Evolutionary conservation across 2,329 filamentous ascomycete species (phyloP), one percentile per base, ranked within the genome.

Genomic region (Elsinoe arachidis): DNA sequence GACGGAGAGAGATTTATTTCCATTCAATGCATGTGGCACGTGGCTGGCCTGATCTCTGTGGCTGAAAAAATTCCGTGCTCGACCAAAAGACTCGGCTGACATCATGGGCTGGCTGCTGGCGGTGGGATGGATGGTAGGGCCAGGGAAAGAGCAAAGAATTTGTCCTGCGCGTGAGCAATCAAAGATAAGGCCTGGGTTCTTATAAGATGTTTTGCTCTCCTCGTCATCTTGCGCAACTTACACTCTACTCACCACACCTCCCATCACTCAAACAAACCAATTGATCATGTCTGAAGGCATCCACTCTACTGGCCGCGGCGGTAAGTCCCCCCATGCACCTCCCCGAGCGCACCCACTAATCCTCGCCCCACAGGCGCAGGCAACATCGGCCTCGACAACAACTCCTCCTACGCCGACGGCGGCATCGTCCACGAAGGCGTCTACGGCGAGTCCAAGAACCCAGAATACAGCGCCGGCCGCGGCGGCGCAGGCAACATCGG

Each of bases 291-390:
- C 62, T 46, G 58, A 61, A 46, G 60, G 58, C 26, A 63, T 70
- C 46, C 68, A 70, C 60, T 82, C 80, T 19, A 81, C 81, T 62
- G 80, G 80, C 59, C 78, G 80, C 61, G 80, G 80, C 69, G 80
- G 80, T 81, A 71, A 59, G 70, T 26, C 46, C 46, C 46, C 55
- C 35, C 11, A 46, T n/a, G 14, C 34, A 17, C 30, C 33, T 14
- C 19, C 19, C 21, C 17, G 21, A 53, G 23, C 41, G 39, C 11
- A 47, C 47, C 17, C 10, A 23, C 30, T 44, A 44, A 53, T 34
- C n/a, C 47, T 15, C 26, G 5, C 11, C 15, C 9, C 51, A 34
- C 60, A 83, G 80, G 80, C 62, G 76, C 79, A 60, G 80, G 80
- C 61, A 83, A 83, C 67, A 82, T 83, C 60, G 76, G 78, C 58